A percentile compares a stretch with the other conserved stretches of the same genome.
These are phyloP conservation scores for Pseudogymnoascus sp. DNA, from an alignment of 2,329 filamentous ascomycete species.

Conservation along the genomic window DNA sequence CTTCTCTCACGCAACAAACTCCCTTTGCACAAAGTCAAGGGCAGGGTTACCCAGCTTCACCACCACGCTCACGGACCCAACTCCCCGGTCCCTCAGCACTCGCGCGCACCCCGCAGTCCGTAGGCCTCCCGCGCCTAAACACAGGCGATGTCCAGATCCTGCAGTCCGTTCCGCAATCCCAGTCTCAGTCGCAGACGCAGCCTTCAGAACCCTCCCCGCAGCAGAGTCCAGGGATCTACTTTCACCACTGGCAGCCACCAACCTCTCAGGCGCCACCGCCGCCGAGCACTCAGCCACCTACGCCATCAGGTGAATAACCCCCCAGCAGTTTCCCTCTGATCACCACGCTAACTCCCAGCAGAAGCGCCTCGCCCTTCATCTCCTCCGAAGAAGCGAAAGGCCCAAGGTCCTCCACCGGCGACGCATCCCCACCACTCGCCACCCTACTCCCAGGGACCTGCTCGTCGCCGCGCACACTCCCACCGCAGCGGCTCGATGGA, in stretches of 20 bases:
- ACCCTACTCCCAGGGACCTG: constrained; percentile 41
- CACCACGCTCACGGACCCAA: constrained; percentile 26
- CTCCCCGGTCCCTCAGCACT: constrained; percentile 21
- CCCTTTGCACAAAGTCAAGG: constrained; percentile 18
- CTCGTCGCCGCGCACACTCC: neutral
- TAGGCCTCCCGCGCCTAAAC: constrained; percentile 36
- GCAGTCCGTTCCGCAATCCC: constrained; percentile 15
- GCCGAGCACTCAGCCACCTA: constrained; percentile 59
- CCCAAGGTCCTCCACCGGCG: constrained; percentile 47
- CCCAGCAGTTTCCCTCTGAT: constrained; percentile 36
- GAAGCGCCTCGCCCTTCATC: constrained; percentile 53
- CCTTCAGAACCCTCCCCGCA: constrained; percentile 20
- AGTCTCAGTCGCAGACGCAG: constrained; percentile 16
- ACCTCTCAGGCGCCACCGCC: constrained; percentile 50
- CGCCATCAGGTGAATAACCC: constrained; percentile 61
- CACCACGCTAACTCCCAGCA: constrained; percentile 23
- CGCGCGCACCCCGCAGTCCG: constrained; percentile 24
- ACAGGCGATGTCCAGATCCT: constrained; percentile 34
- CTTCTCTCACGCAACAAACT: constrained; percentile 1
- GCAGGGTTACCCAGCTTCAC: constrained; percentile 29
- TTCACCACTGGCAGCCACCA: constrained; percentile 89
- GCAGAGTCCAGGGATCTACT: constrained; percentile 52
- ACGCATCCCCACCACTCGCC: constrained; percentile 45
- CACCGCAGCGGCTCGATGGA: neutral
- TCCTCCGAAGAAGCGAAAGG: constrained; percentile 81